phyloP scores from a whole-genome alignment of 371 early-diverging fungal genomes.

The Thermomucor indicae-seudaticae region DNA sequence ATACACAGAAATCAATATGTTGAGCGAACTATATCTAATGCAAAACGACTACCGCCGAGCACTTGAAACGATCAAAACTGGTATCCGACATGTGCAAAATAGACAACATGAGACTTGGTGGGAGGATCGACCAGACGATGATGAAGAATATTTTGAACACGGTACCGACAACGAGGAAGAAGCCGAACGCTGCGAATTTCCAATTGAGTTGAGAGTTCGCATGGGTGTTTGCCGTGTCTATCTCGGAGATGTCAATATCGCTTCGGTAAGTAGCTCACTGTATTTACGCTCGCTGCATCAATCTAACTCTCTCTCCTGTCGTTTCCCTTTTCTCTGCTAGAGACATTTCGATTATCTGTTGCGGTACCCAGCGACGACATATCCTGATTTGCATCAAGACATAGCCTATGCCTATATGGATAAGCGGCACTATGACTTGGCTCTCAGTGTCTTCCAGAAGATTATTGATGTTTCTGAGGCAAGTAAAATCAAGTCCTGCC shows the following conservation, averaged over 20 bases:
- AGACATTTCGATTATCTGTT: slow-evolving; percentile 67
- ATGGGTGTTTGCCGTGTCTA: slow-evolving; percentile 80
- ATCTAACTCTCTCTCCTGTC: not conserved
- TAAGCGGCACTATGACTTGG: slow-evolving; percentile 60
- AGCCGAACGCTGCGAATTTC: slow-evolving; percentile 48
- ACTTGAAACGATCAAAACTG: slow-evolving; percentile 65
- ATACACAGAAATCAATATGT: slow-evolving; percentile 79
- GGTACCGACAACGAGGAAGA: slow-evolving; percentile 11
- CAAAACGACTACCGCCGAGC: slow-evolving; percentile 70
- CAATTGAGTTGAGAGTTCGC: slow-evolving; percentile 80
- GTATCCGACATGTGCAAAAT: slow-evolving; percentile 65
- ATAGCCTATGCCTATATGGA: slow-evolving; percentile 80
- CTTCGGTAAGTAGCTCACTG: slow-evolving; percentile 44
- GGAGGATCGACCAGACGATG: slow-evolving; percentile 45
- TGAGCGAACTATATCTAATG: slow-evolving; percentile 81
- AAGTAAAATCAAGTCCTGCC: slow-evolving; percentile 7
- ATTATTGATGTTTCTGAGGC: slow-evolving; percentile 56
- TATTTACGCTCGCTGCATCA: not conserved
- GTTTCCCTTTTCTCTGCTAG: slow-evolving; percentile 15
- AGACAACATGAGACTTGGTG: slow-evolving; percentile 64
- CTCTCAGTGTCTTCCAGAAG: slow-evolving; percentile 57
- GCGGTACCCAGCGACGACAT: slow-evolving; percentile 48
- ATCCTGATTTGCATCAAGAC: slow-evolving; percentile 78
- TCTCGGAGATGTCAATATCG: slow-evolving; percentile 64
- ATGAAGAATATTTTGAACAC: slow-evolving; percentile 46